Percentiles rank a stretch among this genome's conserved stretches.
phyloP scores from a whole-genome alignment of 2,329 filamentous ascomycete species.

The Metarhizium humberi region DNA sequence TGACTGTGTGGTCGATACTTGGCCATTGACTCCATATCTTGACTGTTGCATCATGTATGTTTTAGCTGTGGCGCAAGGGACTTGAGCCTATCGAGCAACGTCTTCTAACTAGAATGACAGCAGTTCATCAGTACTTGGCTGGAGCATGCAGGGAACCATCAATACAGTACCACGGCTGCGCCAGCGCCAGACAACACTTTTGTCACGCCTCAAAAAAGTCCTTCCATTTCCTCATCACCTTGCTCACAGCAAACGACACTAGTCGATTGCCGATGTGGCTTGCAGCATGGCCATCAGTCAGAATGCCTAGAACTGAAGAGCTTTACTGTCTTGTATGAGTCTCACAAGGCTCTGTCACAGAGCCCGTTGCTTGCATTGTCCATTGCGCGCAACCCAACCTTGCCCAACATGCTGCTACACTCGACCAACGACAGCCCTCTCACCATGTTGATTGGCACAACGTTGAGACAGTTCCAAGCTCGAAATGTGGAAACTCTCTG shows the following conservation, averaged over 20 bases:
- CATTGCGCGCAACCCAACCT: conserved; percentile 14
- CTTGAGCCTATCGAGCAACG: too few relatives aligned
- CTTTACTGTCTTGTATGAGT: conserved; percentile 16
- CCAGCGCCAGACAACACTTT: not conserved
- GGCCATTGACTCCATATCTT: not conserved
- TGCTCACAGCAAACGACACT: conserved; percentile 6
- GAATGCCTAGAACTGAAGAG: conserved; percentile 16
- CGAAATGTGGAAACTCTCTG: conserved; percentile 14
- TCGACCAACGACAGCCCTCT: conserved; percentile 14
- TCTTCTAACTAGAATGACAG: not conserved
- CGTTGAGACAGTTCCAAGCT: conserved; percentile 14
- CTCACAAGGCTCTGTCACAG: conserved; percentile 13
- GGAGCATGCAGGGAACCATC: not conserved
- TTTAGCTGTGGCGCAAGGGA: not conserved
- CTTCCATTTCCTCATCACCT: conserved; percentile 2
- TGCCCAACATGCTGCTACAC: conserved; percentile 14
- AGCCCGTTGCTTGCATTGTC: conserved; percentile 9
- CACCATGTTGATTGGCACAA: conserved; percentile 12
- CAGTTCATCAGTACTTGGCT: not conserved
- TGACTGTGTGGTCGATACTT: not conserved
- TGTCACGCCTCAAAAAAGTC: not conserved
- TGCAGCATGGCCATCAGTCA: conserved; percentile 12
- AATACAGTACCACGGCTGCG: not conserved
- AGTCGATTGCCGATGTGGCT: conserved; percentile 17
- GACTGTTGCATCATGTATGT: not conserved